Conservation (phyloP, 192 early-diverging fungal genomes). For the Podila epicladia region DNA sequence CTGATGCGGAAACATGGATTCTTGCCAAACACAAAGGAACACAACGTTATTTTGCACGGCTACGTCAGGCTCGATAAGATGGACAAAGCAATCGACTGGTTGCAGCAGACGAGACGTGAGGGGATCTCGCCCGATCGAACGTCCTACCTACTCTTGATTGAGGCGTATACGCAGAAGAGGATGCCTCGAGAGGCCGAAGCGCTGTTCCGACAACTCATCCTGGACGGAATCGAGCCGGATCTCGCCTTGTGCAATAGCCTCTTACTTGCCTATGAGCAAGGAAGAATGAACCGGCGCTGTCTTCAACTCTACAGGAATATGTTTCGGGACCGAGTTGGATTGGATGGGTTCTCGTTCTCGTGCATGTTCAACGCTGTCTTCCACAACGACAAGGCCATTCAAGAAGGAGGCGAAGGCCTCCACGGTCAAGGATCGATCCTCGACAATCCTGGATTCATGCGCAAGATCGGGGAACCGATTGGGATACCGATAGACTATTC, state of each 20-base stretch:
- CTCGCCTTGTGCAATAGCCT: constrained; percentile 25
- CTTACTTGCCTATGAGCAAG: constrained; percentile 37
- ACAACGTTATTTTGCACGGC: constrained; percentile 39
- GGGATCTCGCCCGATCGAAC: constrained; percentile 24
- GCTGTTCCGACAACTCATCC: constrained; percentile 32
- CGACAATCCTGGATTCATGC: constrained; percentile 4
- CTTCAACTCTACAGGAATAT: constrained; percentile 31
- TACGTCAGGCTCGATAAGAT: constrained; percentile 10
- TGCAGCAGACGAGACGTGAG: constrained; percentile 15
- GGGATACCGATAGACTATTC: neutral
- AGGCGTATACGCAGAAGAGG: constrained; percentile 24
- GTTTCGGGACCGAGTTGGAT: constrained; percentile 33
- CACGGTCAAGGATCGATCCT: constrained; percentile 7
- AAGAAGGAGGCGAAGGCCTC: constrained; percentile 32
- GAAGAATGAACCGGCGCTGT: constrained; percentile 33
- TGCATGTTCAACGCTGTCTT: constrained; percentile 49
- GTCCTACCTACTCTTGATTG: constrained; percentile 27
- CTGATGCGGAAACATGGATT: constrained; percentile 31
- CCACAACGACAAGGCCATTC: constrained; percentile 32
- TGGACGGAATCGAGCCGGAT: constrained; percentile 28
- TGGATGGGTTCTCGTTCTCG: constrained; percentile 35
- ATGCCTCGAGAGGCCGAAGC: constrained; percentile 39
- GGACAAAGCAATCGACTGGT: constrained; percentile 35
- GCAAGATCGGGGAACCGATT: constrained; percentile 21
- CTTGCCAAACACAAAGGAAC: constrained; percentile 6